These are phyloP conservation scores for Syzygium jambos DNA, from an alignment of 345 rosid genomes.

Conservation along the genomic window DNA sequence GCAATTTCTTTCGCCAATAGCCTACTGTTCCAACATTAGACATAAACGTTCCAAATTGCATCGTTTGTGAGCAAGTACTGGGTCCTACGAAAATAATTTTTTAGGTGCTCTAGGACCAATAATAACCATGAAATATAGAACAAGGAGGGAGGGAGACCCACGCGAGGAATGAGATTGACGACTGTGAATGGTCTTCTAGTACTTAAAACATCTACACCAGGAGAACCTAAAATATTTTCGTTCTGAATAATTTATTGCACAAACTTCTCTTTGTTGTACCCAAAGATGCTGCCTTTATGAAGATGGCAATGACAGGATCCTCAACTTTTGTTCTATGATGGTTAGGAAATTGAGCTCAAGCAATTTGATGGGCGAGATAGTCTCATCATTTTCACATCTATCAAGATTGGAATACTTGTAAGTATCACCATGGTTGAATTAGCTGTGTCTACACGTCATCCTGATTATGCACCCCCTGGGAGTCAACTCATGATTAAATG, in stretches of 20 bases:
- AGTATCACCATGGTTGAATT: not conserved
- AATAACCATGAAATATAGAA: not conserved
- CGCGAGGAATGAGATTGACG: not conserved
- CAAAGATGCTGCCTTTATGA: not conserved
- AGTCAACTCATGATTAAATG: not conserved
- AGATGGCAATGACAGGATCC: not conserved
- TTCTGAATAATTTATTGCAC: not conserved
- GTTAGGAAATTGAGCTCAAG: not conserved
- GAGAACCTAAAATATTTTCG: not conserved
- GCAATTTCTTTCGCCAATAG: not conserved
- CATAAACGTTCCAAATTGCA: rapidly evolving
- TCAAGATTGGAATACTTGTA: not conserved
- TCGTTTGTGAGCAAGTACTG: not conserved
- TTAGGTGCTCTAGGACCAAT: not conserved
- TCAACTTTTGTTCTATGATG: not conserved
- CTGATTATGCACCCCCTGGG: not conserved
- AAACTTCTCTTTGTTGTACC: not conserved
- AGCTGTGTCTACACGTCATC: not conserved
- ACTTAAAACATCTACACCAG: not conserved
- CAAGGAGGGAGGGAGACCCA: not conserved
- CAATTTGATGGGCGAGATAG: not conserved
- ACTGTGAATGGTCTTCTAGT: not conserved
- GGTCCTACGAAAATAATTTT: not conserved
- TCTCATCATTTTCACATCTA: not conserved
- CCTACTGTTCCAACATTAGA: not conserved